Conservation (phyloP, 2,329 filamentous ascomycete species). For the Claviceps sp. region DNA sequence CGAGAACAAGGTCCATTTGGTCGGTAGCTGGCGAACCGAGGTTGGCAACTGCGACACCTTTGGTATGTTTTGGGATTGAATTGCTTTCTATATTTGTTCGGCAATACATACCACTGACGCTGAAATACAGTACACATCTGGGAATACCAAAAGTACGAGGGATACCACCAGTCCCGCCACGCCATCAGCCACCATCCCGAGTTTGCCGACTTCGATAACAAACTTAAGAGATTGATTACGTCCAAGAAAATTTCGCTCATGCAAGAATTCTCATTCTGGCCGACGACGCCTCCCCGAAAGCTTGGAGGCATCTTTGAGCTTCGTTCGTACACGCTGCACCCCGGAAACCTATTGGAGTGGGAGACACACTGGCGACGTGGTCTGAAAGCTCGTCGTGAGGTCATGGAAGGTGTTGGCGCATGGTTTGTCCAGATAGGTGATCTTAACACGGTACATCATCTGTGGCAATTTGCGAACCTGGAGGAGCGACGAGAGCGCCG, state of each 20-base stretch:
- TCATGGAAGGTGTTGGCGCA: constrained; percentile 96
- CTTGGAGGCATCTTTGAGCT: constrained; percentile 92
- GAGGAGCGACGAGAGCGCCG: constrained; percentile 83
- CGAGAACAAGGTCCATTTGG: constrained; percentile 88
- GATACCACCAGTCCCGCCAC: constrained; percentile 86
- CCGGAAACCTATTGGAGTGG: constrained; percentile 94
- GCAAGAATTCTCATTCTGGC: constrained; percentile 99
- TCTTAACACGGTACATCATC: constrained; percentile 91
- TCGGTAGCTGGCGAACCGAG: constrained; percentile 96
- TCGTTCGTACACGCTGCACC: constrained; percentile 90
- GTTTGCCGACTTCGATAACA: constrained; percentile 68
- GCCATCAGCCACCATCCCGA: constrained; percentile 72
- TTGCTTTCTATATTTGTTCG: background rate
- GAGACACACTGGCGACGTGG: constrained; percentile 96
- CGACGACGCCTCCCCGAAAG: constrained; percentile 77
- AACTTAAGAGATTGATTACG: constrained; percentile 74
- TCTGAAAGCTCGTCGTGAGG: constrained; percentile 77
- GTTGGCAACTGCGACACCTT: constrained; percentile 97
- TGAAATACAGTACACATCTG: constrained; percentile 74
- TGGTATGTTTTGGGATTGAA: constrained; percentile 38
- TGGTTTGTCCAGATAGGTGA: constrained; percentile 99
- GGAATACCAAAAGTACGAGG: constrained; percentile 96
- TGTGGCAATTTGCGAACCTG: constrained; percentile 97
- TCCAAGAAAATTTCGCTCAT: constrained; percentile 83
- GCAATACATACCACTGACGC: background rate